A percentile compares a stretch with the other conserved stretches of the same genome.
These are phyloP conservation scores for Kodamaea kakaduensis DNA, from an alignment of 805 yeast species.

Conservation along the genomic window DNA sequence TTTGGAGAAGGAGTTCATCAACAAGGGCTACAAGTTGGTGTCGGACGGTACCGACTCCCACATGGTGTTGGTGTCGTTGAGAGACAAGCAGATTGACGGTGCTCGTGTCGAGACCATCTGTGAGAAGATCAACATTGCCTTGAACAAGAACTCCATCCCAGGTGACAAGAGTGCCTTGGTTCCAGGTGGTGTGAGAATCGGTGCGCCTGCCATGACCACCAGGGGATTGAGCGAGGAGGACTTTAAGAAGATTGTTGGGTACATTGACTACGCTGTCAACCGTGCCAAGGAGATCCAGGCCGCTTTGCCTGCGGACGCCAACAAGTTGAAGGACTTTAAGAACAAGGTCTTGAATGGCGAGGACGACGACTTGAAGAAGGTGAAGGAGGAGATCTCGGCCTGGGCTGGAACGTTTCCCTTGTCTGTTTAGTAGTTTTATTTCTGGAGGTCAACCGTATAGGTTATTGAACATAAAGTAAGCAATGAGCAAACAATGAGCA, in stretches of 20 bases:
- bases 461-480: slow-evolving; percentile 5
- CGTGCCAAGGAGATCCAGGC: slow-evolving; percentile 75
- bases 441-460: slow-evolving; percentile 4
- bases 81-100: slow-evolving; percentile 82
- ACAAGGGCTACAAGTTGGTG: slow-evolving; percentile 71
- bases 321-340: slow-evolving; percentile 95
- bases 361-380: slow-evolving; percentile 54
- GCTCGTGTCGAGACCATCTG: slow-evolving; percentile 90
- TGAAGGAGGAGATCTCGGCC: slow-evolving; percentile 73
- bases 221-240: slow-evolving; percentile 83
- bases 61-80: slow-evolving; percentile 78
- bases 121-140: slow-evolving; percentile 88
- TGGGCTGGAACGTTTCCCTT: slow-evolving; percentile 91
- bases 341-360: slow-evolving; percentile 68
- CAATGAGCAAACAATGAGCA: too few species aligned
- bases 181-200: slow-evolving; percentile 95
- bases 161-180: slow-evolving; percentile 94
- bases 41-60: slow-evolving; percentile 95
- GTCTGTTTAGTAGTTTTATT: slow-evolving; percentile 26
- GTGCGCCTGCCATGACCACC: slow-evolving; percentile 98
- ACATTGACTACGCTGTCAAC: slow-evolving; percentile 74
- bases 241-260: slow-evolving; percentile 74
- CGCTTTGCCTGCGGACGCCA: slow-evolving; percentile 83
- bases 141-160: slow-evolving; percentile 94
- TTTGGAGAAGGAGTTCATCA: slow-evolving; percentile 64